phyloP scores from a whole-genome alignment of 345 rosid genomes.

The Melaleuca alternifolia region DNA sequence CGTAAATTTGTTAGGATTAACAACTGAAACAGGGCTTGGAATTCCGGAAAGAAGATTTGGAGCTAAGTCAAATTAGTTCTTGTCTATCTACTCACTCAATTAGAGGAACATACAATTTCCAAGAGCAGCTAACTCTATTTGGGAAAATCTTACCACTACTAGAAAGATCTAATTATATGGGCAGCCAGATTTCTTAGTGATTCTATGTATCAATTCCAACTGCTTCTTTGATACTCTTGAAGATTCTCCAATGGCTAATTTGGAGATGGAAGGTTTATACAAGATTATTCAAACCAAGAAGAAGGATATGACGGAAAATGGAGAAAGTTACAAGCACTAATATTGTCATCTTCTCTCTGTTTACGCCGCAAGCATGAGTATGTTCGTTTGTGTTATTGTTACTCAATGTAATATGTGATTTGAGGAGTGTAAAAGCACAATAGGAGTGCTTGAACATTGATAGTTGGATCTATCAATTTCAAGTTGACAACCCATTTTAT shows the following conservation, averaged over 20 bases:
- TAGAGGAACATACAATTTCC: too few relatives aligned
- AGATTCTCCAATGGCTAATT: background rate
- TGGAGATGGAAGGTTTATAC: background rate
- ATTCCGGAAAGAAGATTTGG: too few relatives aligned
- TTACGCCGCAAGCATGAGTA: background rate
- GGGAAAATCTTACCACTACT: background rate
- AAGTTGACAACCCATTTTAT: too few relatives aligned
- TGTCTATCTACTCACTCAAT: too few relatives aligned
- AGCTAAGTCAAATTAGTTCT: too few relatives aligned
- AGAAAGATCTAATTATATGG: background rate
- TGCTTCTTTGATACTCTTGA: background rate
- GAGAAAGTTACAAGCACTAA: background rate
- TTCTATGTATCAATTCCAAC: background rate
- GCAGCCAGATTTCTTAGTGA: background rate
- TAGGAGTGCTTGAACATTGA: too few relatives aligned
- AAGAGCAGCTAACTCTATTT: too few relatives aligned
- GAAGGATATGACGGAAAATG: background rate
- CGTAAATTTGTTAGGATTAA: too few relatives aligned
- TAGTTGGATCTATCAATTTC: background rate
- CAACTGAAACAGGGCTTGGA: too few relatives aligned
- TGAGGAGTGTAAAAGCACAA: background rate
- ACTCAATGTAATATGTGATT: too few relatives aligned
- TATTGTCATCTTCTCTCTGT: background rate
- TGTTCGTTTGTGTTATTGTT: background rate
- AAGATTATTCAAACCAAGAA: background rate